Conservation (phyloP, 2,329 filamentous ascomycete species). For the Phyllosticta paracitricarpa region DNA sequence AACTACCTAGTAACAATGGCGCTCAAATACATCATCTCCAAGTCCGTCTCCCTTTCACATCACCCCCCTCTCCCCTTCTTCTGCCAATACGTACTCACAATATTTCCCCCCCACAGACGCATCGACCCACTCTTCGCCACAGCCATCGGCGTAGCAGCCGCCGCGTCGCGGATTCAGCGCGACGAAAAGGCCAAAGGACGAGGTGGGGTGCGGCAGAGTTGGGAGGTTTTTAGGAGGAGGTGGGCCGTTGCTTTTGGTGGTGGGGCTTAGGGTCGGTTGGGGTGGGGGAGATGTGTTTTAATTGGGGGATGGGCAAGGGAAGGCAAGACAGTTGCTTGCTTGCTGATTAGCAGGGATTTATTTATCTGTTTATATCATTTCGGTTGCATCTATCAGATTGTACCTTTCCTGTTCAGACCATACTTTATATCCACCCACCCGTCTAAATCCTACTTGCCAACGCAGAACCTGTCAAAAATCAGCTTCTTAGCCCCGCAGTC, state of each 20-base stretch:
- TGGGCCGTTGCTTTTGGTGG: slow-evolving; percentile 21
- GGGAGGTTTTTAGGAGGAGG: slow-evolving; percentile 32
- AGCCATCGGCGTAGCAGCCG: slow-evolving; percentile 37
- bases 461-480: too few species aligned
- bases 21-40: slow-evolving; percentile 35
- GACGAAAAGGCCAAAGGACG: slow-evolving; percentile 40
- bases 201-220: slow-evolving; percentile 23
- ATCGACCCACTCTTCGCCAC: slow-evolving; percentile 42
- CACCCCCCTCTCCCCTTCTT: background rate
- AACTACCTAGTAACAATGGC: slow-evolving; percentile 16
- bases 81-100: background rate
- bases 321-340: too few species aligned
- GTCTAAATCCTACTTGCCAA: too few species aligned
- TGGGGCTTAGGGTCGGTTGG: background rate
- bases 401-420: too few species aligned
- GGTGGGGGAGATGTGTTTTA: too few species aligned
- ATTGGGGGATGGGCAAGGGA: too few species aligned
- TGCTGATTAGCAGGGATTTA: too few species aligned
- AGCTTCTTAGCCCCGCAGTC: too few species aligned
- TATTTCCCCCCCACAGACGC: slow-evolving; percentile 21
- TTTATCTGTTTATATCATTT: too few species aligned
- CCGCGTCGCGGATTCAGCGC: slow-evolving; percentile 30
- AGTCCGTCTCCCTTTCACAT: slow-evolving; percentile 19
- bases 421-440: too few species aligned
- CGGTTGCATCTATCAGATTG: too few species aligned